Evolutionary conservation across 2,329 filamentous ascomycete genomes (phyloP), one percentile per base, ranked within the genome.

Genomic region (Chaetomium olivaceum): DNA sequence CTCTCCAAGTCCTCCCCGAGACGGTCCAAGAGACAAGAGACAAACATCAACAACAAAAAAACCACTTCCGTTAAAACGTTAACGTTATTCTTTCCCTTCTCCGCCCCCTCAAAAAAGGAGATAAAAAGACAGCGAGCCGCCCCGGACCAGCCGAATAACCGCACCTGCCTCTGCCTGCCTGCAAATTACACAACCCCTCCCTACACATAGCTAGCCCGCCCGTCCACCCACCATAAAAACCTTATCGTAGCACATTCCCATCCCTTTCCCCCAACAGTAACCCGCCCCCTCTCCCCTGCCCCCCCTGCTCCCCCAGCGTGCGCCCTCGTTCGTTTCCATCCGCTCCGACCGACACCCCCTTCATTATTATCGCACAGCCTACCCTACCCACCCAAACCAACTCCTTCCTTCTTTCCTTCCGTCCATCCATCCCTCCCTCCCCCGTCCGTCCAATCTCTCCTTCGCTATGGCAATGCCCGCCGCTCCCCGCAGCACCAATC

Each of bases 61-160:
- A 43, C 36, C 14, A 48, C 36, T 60, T 60, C 56, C 43, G 36
- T 6, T 16, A 21, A 51, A 21, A 51, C 36, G 19, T 39, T 29
- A 39, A 21, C n/a, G 36, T 19, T 43, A n/a, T 50, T 50, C 56
- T 46, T 46, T 33, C 39, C 36, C 31, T 9, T 11, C 36, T n/a
- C n/a, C n/a, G n/a, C 36, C 36, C 16, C 14, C n/a, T 5, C 16
- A 5, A 14, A 58, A 29, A 46, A 25, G 33, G n/a, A 56, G 21
- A 57, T n/a, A 9, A 50, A 2, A 58, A 39, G 25, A 25, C 52
- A 57, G 21, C n/a, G 29, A 12, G 61, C 61, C 61, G 39, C 43
- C 54, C 59, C 63, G 63, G 55, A 65, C 63, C 63, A 65, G 63
- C 59, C 63, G 63, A 65, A 55, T 11, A 43, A n/a, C 48, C 16